Percentiles rank a stretch among this genome's conserved stretches.
These are phyloP conservation scores for Podospora didyma DNA, from an alignment of 495 filamentous ascomycete genomes.

Conservation along the genomic window DNA sequence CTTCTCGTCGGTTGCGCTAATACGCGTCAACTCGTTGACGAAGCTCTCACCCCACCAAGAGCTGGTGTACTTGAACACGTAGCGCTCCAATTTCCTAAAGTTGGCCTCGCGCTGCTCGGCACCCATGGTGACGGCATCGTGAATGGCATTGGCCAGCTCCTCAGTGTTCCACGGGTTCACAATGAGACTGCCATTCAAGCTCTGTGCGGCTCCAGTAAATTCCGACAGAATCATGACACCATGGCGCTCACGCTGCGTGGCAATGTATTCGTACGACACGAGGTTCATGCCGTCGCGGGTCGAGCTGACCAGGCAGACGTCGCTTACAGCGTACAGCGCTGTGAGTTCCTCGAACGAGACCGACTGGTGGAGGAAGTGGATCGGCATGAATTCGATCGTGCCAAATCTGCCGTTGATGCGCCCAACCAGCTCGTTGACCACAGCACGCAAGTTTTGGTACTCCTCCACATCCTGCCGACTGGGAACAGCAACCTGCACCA, in stretches of 20 bases:
- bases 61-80: constrained; percentile 88
- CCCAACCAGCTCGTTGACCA: constrained; percentile 87
- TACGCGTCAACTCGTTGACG: constrained; percentile 72
- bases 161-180: constrained; percentile 92
- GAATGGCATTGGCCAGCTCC: constrained; percentile 80
- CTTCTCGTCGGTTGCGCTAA: constrained; percentile 23
- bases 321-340: constrained; percentile 83
- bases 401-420: constrained; percentile 92
- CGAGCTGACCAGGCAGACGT: constrained; percentile 85
- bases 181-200: constrained; percentile 77
- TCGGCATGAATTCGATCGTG: constrained; percentile 88
- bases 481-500: constrained; percentile 92
- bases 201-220: constrained; percentile 85
- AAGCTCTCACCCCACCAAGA: constrained; percentile 98
- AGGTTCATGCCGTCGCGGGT: constrained; percentile 98
- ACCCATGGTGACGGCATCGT: constrained; percentile 78
- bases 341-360: constrained; percentile 87
- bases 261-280: constrained; percentile 94
- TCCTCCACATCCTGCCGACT: constrained; percentile 92
- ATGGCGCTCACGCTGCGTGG: constrained; percentile 75
- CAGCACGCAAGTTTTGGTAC: constrained; percentile 85
- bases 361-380: constrained; percentile 91
- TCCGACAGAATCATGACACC: constrained; percentile 91
- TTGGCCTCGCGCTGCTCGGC: constrained; percentile 79
- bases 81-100: constrained; percentile 74